Evolutionary conservation across 805 yeast genomes (phyloP).

Genomic region (Cyberlindnera americana): DNA sequence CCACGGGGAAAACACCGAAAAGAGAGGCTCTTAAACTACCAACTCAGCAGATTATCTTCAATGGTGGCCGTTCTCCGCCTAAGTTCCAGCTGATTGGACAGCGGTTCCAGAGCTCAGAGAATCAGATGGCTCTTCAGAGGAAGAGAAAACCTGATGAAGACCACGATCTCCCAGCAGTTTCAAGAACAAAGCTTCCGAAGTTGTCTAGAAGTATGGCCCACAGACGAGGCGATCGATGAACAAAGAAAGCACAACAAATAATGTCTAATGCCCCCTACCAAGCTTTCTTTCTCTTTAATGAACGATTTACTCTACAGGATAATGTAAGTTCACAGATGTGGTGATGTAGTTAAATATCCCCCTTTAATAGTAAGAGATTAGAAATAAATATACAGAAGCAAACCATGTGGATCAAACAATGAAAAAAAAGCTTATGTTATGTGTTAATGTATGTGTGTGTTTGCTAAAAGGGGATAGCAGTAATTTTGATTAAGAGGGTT

Average conservation of each 20-base stretch:
- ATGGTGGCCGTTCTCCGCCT: conserved; percentile 21
- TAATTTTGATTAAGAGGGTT: background rate
- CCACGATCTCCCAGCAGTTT: background rate
- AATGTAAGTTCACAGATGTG: background rate
- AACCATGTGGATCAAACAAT: background rate
- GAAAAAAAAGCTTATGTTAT: background rate
- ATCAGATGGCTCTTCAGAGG: background rate
- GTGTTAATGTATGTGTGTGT: background rate
- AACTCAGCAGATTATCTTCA: background rate
- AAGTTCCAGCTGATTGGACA: conserved; percentile 28
- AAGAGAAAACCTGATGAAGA: conserved; percentile 16
- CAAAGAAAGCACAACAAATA: background rate
- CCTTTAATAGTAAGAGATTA: background rate
- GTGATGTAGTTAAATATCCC: conserved; percentile 1
- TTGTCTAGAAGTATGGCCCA: background rate
- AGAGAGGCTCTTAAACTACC: conserved; percentile 21
- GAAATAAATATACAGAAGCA: background rate
- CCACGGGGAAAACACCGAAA: conserved; percentile 32
- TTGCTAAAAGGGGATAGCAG: background rate
- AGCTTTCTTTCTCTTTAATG: too few relatives aligned
- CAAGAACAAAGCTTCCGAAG: conserved; percentile 13
- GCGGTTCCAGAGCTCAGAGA: conserved; percentile 21
- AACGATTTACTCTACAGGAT: background rate
- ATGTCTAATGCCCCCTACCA: background rate
- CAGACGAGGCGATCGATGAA: background rate